Base-by-base conservation (phyloP, 139 green algal species). In the Ettlia oleoabundans region DNA sequence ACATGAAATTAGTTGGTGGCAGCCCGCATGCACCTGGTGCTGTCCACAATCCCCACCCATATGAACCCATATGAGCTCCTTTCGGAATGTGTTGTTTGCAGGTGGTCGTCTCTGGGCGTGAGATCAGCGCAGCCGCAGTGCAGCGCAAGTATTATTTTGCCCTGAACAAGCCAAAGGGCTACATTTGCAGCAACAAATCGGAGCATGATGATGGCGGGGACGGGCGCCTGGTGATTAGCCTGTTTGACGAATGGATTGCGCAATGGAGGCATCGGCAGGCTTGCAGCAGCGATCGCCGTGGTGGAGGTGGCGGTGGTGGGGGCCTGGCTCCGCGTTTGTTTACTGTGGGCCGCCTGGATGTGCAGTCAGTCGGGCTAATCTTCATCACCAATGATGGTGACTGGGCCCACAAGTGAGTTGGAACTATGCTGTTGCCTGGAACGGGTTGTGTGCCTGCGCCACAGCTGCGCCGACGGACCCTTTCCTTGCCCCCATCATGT, bases 371-470 rank as follows among this genome's bases (percentile, higher is more conserved):
- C 8, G 97, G 97, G 0, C 92, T 99, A 37, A 88, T 99, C 32
- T 90, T 99, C 21, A 87, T 99, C 30, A 99, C 96, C 7, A 99
- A 99, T 72, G 96, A 99, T 78, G 96, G 96, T 76, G 81, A 88
- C 30, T 97, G 94, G 94, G 93, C 94, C 4, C 85, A 97, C 38
- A 80, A 82, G 67, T 52, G 78, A 68, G 78, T 62, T 35, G n/a
- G n/a, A n/a, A n/a, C n/a, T n/a, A 21, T 37, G 5, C 1, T 42
- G 42, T 13, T 42, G 41, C n/a, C 22, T 61, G 40, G 24, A 7
- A 58, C n/a, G n/a, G n/a, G n/a, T n/a, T n/a, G n/a, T n/a, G n/a
- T n/a, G n/a, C n/a, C n/a, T n/a, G n/a, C n/a, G n/a, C n/a, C n/a
- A n/a, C n/a, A n/a, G n/a, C n/a, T n/a, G n/a, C n/a, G n/a, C n/a